phyloP scores from a whole-genome alignment of 148 eudicot genomes.

The Amaranthus palmeri region DNA sequence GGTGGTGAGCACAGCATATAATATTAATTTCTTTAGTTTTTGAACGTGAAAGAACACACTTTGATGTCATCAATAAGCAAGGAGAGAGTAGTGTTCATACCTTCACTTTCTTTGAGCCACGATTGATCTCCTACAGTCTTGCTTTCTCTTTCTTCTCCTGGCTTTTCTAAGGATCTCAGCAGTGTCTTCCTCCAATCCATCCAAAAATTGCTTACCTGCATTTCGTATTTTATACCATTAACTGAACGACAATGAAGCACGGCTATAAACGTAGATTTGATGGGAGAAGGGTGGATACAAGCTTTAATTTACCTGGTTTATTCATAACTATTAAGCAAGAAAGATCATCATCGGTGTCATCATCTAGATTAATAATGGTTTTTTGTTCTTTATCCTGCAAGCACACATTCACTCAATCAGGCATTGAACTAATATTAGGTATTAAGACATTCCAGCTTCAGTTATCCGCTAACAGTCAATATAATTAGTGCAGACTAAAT shows the following conservation, averaged over 20 bases:
- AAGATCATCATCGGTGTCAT: constrained; percentile 57
- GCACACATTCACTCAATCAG: constrained; percentile 6
- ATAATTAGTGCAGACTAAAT: neutral
- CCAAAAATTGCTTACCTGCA: constrained; percentile 38
- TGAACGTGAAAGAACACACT: neutral
- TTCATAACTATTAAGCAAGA: constrained; percentile 57
- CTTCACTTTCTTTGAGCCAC: constrained; percentile 47
- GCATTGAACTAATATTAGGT: neutral
- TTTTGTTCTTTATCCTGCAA: constrained; percentile 46
- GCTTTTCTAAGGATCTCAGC: constrained; percentile 67
- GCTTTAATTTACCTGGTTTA: constrained; percentile 36
- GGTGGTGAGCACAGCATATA: neutral
- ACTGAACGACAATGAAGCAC: neutral
- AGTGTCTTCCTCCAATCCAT: constrained; percentile 51
- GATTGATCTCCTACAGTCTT: constrained; percentile 16
- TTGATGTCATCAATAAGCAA: neutral
- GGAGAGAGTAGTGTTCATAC: constrained; percentile 22
- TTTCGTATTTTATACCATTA: constrained; percentile 19
- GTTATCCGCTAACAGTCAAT: neutral
- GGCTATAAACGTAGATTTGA: neutral
- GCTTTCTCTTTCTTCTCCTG: constrained; percentile 77
- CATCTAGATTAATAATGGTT: constrained; percentile 51
- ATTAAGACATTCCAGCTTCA: constrained; percentile 12
- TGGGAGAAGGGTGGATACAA: neutral
- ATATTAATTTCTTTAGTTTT: neutral